Conservation (phyloP, 306 rosid species). For the Senna siamea region DNA sequence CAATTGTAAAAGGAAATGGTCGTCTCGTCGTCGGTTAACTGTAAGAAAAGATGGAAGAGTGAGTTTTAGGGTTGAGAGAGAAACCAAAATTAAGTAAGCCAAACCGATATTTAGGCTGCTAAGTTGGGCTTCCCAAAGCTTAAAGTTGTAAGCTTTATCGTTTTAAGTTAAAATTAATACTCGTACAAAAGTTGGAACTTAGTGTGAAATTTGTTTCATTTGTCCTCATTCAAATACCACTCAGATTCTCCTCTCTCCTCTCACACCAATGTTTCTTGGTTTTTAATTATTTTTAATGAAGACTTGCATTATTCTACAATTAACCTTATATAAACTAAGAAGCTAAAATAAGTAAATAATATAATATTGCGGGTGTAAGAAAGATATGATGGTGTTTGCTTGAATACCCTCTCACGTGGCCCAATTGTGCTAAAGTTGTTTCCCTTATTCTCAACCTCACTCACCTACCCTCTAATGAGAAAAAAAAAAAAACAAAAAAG, state of each 20-base stretch:
- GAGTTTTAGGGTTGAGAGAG: conserved; percentile 38
- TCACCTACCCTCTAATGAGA: conserved; percentile 43
- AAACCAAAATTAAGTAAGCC: conserved; percentile 36
- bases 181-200: conserved; percentile 47
- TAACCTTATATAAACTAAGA: neutral
- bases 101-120: conserved; percentile 67
- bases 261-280: too few species aligned
- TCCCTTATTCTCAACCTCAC: conserved; percentile 38
- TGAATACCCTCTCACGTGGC: conserved; percentile 62
- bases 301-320: conserved; percentile 3
- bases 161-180: conserved; percentile 48
- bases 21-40: conserved; percentile 59
- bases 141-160: conserved; percentile 68
- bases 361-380: neutral
- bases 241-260: conserved; percentile 61
- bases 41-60: conserved; percentile 29
- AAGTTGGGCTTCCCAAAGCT: conserved; percentile 63
- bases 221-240: conserved; percentile 73
- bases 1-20: conserved; percentile 48
- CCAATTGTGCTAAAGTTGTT: conserved; percentile 49
- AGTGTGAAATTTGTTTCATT: conserved; percentile 64
- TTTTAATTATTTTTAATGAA: neutral
- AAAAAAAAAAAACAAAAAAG: conserved; percentile 11
- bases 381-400: conserved; percentile 42
- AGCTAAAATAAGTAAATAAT: conserved; percentile 1